These are phyloP conservation scores for Ogataea hybrid DNA, from an alignment of 1,139 yeast species.

Conservation along the genomic window DNA sequence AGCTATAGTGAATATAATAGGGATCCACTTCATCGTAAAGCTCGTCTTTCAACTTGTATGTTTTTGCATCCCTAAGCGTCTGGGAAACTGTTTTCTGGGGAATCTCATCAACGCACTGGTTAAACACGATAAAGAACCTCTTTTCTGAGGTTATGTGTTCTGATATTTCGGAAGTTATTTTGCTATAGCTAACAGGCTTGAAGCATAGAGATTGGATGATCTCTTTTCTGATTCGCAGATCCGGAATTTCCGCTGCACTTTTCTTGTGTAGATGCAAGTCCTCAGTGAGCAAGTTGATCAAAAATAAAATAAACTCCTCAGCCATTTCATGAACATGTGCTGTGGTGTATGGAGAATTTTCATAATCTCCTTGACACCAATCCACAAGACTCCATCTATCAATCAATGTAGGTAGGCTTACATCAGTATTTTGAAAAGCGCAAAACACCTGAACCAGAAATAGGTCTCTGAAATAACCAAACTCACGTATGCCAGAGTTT, in stretches of 20 bases:
- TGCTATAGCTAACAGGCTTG: conserved; percentile 69
- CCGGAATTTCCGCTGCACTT: conserved; percentile 49
- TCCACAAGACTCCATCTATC: conserved; percentile 63
- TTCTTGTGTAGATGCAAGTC: conserved; percentile 56
- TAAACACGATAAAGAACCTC: conserved; percentile 61
- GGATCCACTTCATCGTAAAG: conserved; percentile 31
- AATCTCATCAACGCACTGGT: conserved; percentile 35
- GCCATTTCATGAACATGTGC: conserved; percentile 47
- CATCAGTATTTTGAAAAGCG: conserved; percentile 54
- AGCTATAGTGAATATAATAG: conserved; percentile 72
- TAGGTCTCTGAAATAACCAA: conserved; percentile 75
- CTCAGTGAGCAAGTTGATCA: conserved; percentile 71
- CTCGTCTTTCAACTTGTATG: conserved; percentile 36
- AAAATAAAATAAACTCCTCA: conserved; percentile 73
- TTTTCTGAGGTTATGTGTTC: conserved; percentile 74
- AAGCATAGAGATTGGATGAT: conserved; percentile 79
- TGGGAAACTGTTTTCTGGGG: not conserved
- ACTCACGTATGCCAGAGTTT: conserved; percentile 76
- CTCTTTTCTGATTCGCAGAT: conserved; percentile 58
- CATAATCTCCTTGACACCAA: conserved; percentile 48
- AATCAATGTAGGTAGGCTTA: conserved; percentile 57
- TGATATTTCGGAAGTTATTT: conserved; percentile 66
- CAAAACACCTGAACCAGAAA: conserved; percentile 69
- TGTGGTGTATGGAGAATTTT: conserved; percentile 41
- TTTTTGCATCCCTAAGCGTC: conserved; percentile 33